Percentiles rank a stretch among this genome's conserved stretches.
Evolutionary conservation across 495 filamentous ascomycete genomes (phyloP).

Genomic region (Aspergillus kassunensis): DNA sequence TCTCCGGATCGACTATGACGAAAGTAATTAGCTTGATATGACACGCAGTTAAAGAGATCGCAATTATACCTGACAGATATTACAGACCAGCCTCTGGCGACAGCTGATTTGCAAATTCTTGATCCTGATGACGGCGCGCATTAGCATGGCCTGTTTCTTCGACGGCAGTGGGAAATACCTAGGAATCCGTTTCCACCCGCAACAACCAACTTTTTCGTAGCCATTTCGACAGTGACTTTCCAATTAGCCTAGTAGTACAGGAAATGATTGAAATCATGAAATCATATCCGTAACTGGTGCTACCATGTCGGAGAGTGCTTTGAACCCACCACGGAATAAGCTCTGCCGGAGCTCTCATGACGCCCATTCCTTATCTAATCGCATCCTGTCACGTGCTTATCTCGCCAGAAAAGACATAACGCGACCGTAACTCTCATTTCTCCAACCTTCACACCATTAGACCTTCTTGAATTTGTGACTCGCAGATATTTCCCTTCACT

Average conservation of each 20-base stretch:
- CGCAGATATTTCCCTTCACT: not conserved
- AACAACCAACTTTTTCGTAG: conserved; percentile 72
- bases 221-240: conserved; percentile 23
- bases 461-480: not conserved
- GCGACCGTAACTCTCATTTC: not conserved
- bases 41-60: not conserved
- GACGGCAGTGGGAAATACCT: conserved; percentile 27
- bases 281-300: not conserved
- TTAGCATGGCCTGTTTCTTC: not conserved
- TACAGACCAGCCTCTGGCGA: conserved; percentile 78
- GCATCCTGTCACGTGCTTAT: conserved; percentile 8
- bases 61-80: conserved; percentile 74
- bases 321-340: conserved; percentile 10
- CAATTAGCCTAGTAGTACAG: not conserved
- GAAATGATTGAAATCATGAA: not conserved
- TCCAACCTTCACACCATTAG: not conserved
- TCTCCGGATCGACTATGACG: conserved; percentile 73
- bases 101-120: conserved; percentile 85
- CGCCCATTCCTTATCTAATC: conserved; percentile 16
- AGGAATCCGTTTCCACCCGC: conserved; percentile 95
- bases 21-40: conserved; percentile 7
- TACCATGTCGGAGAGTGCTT: not conserved
- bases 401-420: not conserved
- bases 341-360: conserved; percentile 13
- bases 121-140: conserved; percentile 50